phyloP scores from a whole-genome alignment of 805 yeast species.

The Metschnikowia continentalis region DNA sequence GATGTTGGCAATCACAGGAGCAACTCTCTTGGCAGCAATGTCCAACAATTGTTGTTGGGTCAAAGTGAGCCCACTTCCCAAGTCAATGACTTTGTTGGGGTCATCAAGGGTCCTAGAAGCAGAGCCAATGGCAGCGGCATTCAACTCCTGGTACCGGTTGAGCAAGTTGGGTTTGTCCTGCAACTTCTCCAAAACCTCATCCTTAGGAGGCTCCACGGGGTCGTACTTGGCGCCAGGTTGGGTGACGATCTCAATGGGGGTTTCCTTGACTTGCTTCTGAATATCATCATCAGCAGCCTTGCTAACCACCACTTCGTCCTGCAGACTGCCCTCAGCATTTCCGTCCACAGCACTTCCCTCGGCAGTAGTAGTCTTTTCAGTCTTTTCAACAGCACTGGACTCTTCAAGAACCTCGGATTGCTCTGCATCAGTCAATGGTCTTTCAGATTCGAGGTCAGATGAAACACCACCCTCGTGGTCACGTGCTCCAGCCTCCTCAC shows the following conservation, averaged over 20 bases:
- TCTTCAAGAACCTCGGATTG: background rate
- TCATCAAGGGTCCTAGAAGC: conserved; percentile 43
- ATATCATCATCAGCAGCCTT: conserved; percentile 26
- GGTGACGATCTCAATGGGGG: conserved; percentile 33
- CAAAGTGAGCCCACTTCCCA: conserved; percentile 52
- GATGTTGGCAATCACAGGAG: conserved; percentile 49
- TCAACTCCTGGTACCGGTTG: conserved; percentile 46
- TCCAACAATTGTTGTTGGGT: conserved; percentile 54
- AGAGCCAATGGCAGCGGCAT: conserved; percentile 44
- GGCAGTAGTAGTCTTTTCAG: background rate
- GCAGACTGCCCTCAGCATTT: background rate
- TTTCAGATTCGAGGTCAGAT: conserved; percentile 7
- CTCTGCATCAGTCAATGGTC: conserved; percentile 11
- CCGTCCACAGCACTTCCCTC: background rate
- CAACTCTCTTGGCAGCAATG: conserved; percentile 52
- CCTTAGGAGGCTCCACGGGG: conserved; percentile 35
- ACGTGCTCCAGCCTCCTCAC: background rate
- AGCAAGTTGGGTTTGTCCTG: conserved; percentile 48
- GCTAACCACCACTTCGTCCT: background rate
- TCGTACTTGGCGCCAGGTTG: conserved; percentile 32
- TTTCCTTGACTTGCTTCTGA: conserved; percentile 24
- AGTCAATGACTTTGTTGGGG: conserved; percentile 45
- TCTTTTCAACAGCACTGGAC: background rate
- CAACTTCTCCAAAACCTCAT: conserved; percentile 33
- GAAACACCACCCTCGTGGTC: background rate